Percentiles rank a stretch among this genome's conserved stretches.
These are phyloP conservation scores for Aspergillus nanangensis DNA, from an alignment of 495 filamentous ascomycete genomes.

Conservation along the genomic window DNA sequence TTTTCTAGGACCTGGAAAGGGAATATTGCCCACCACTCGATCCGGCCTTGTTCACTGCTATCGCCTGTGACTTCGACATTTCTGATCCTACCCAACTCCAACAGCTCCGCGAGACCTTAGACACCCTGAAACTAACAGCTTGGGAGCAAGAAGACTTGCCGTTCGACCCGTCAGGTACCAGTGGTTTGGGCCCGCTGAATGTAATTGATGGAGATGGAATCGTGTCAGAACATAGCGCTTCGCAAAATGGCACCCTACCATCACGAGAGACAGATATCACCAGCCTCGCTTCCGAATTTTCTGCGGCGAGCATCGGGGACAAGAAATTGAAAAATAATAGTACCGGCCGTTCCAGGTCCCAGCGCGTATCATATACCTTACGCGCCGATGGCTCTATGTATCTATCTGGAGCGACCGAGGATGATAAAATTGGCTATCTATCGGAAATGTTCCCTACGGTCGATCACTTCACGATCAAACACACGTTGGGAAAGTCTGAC, in stretches of 20 bases:
- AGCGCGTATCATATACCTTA: conserved; percentile 25
- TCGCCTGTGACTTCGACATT: conserved; percentile 62
- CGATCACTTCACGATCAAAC: conserved; percentile 56
- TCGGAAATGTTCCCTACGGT: conserved; percentile 66
- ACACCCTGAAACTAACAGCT: conserved; percentile 55
- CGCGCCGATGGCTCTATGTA: conserved; percentile 26
- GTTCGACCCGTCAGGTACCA: conserved; percentile 75
- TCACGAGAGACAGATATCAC: conserved; percentile 44
- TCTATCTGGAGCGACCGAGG: conserved; percentile 48
- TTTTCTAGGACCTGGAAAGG: conserved; percentile 37
- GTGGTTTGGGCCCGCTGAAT: conserved; percentile 29
- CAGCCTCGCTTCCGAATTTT: conserved; percentile 29
- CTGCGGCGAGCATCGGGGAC: conserved; percentile 13
- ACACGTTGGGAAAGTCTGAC: conserved; percentile 59
- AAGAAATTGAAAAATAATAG: conserved; percentile 14
- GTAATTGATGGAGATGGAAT: conserved; percentile 17
- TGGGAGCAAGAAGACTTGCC: conserved; percentile 60
- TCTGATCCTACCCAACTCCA: conserved; percentile 41
- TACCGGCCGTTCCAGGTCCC: conserved; percentile 7
- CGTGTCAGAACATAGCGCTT: conserved; percentile 18
- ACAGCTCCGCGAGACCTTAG: conserved; percentile 49
- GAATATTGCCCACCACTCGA: conserved; percentile 62
- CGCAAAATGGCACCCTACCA: conserved; percentile 18
- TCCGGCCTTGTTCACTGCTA: conserved; percentile 58
- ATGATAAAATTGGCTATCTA: conserved; percentile 54